Evolutionary conservation across 495 filamentous ascomycete species (phyloP).

Genomic region (Trichoderma reesei): DNA sequence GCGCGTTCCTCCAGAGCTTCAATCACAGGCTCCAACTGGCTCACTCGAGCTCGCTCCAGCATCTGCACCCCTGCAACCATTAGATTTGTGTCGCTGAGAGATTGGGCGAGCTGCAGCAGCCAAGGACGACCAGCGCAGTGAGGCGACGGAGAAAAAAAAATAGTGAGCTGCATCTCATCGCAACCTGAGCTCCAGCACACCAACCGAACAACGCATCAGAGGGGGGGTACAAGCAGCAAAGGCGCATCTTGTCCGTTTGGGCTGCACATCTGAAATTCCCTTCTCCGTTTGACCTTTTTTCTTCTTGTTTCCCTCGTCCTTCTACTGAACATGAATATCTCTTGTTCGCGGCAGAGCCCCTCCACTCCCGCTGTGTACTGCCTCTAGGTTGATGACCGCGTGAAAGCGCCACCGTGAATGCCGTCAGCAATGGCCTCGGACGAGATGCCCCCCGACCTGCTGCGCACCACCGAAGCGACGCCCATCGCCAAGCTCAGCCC

Average conservation of each 20-base stretch:
- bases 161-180: background rate
- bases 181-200: background rate
- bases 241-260: background rate
- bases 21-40: background rate
- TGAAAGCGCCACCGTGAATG: background rate
- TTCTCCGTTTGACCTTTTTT: background rate
- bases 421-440: conserved; percentile 18
- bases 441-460: background rate
- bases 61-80: conserved; percentile 3
- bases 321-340: background rate
- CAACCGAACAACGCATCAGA: background rate
- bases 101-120: conserved; percentile 6
- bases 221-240: background rate
- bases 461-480: conserved; percentile 13
- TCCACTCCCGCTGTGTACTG: no score
- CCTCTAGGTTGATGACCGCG: conserved; percentile 2
- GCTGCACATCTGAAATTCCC: background rate
- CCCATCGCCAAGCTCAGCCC: conserved; percentile 63
- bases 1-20: background rate
- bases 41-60: background rate
- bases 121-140: background rate
- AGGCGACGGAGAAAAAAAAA: conserved; percentile 1
- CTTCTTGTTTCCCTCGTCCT: background rate
- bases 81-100: conserved; percentile 2
- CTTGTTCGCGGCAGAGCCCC: background rate